Conservation (phyloP, 2,329 filamentous ascomycete species). For the Beauveria medogensis region DNA sequence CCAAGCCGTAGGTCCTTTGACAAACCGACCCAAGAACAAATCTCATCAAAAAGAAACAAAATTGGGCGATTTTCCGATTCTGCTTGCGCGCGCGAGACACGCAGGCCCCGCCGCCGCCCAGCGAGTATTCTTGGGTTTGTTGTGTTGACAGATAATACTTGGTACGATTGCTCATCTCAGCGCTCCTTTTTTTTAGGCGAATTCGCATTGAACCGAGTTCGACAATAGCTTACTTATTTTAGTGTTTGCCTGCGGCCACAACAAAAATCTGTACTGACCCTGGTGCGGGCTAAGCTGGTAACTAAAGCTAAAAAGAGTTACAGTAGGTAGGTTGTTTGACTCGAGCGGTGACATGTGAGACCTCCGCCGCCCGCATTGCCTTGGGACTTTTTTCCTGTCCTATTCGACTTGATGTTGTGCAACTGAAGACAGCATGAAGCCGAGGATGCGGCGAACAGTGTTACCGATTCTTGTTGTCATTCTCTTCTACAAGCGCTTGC, state of each 20-base stretch:
- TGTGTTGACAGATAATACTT: not conserved
- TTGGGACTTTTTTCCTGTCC: not conserved
- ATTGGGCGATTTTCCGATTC: not conserved
- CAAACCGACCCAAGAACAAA: not conserved
- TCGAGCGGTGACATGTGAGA: constrained; percentile 11
- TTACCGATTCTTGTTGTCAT: not conserved
- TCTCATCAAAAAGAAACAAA: not conserved
- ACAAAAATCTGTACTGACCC: not conserved
- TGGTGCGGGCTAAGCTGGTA: not conserved
- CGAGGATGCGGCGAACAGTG: not conserved
- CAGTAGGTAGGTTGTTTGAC: not conserved
- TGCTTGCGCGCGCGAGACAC: not conserved
- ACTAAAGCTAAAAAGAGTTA: too few relatives aligned
- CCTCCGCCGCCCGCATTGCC: not conserved
- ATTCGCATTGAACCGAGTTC: not conserved
- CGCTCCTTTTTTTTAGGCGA: not conserved
- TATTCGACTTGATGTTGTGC: not conserved
- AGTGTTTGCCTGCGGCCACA: not conserved
- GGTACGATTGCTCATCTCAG: too few relatives aligned
- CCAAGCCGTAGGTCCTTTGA: not conserved
- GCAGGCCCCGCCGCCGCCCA: not conserved
- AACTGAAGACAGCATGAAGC: not conserved
- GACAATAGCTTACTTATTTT: not conserved
- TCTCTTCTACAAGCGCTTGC: not conserved
- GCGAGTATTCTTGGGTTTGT: not conserved